These are phyloP conservation scores for Schoenoplectus triqueter DNA, from an alignment of 202 grass and related monocot genomes.

Conservation along the genomic window DNA sequence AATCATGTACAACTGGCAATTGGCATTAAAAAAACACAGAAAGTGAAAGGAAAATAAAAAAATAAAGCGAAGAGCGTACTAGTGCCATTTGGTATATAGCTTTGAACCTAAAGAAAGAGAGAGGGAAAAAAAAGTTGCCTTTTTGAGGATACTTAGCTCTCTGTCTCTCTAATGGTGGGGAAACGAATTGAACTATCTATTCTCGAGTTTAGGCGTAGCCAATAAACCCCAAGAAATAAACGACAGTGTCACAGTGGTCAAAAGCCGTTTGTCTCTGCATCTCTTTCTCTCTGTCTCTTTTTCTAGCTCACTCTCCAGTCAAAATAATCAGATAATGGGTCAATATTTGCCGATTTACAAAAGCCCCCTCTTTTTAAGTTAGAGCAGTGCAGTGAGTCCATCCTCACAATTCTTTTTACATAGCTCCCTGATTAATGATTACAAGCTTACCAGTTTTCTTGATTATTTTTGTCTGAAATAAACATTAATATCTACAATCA, in stretches of 20 bases:
- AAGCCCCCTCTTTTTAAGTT: background rate
- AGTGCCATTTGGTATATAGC: slow-evolving; percentile 26
- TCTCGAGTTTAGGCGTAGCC: slow-evolving; percentile 9
- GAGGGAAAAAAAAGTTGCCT: background rate
- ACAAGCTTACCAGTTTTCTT: background rate
- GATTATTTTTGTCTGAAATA: background rate
- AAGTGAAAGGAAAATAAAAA: background rate
- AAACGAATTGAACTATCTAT: slow-evolving; percentile 27
- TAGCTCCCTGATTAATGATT: background rate
- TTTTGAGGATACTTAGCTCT: slow-evolving; percentile 41
- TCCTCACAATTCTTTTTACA: background rate
- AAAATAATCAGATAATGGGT: background rate
- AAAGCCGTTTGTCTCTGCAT: slow-evolving; percentile 29
- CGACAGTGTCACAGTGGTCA: slow-evolving; percentile 3
- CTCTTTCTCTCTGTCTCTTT: slow-evolving; percentile 10
- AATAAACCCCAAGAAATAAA: slow-evolving; percentile 31
- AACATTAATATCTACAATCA: background rate
- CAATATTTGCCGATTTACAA: slow-evolving; percentile 7
- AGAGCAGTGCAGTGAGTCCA: background rate
- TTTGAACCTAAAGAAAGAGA: slow-evolving; percentile 1
- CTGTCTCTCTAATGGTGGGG: slow-evolving; percentile 40
- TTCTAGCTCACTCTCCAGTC: background rate
- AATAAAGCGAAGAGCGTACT: slow-evolving; percentile 18
- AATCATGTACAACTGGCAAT: slow-evolving; percentile 18
- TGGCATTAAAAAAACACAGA: background rate